Base-by-base conservation (phyloP, 371 early-diverging fungal genomes). In the Rhizomucor pusillus region DNA sequence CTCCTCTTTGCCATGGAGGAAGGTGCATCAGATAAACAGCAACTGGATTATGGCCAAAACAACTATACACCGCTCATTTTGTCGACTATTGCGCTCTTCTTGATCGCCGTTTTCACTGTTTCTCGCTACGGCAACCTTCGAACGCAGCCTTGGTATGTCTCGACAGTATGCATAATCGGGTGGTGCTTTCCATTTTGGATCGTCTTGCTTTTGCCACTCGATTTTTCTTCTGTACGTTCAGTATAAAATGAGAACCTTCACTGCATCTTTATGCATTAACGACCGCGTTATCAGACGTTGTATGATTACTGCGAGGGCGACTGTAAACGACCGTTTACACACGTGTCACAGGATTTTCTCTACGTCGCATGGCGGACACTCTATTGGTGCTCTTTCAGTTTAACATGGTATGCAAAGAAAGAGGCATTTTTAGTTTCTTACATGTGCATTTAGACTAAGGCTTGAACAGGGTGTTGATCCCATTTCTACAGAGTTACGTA, bases 131-230 rank as follows among this genome's bases (percentile, higher is more conserved):
- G 92, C 41, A 84, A 87, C 67, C 68, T 84, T 37, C 70, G 59
- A 43, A 69, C 64, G 25, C 85, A 86, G 40, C 75, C 85, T 44
- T 88, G 88, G 87, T 86, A 86, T 59, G 88, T 89, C 39, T 83
- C 83, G 46, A 54, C 74, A 36, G 77, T 81, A 19, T 76, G 88
- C 20, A 73, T 71, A 47, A 63, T 83, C 50, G 84, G 91, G 29
- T 95, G 93, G 92, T 89, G 89, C 61, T 85, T 93, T 52, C 93
- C 95, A 14, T 90, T 95, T 67, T 86, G 91, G 64, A 91, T 94
- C 56, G 82, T 94, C 13, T 75, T 93, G 47, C 80, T 97, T 18
- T 73, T 97, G 24, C 95, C 96, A 7, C 75, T 97, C 20, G 97
- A 95, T 68, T 76, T 95, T 44, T 82, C 91, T 19, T 94, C 95